Percentiles rank a stretch among this genome's conserved stretches.
Evolutionary conservation across 106 monocot genomes (phyloP).

Genomic region (Dioscorea zingiberensis): DNA sequence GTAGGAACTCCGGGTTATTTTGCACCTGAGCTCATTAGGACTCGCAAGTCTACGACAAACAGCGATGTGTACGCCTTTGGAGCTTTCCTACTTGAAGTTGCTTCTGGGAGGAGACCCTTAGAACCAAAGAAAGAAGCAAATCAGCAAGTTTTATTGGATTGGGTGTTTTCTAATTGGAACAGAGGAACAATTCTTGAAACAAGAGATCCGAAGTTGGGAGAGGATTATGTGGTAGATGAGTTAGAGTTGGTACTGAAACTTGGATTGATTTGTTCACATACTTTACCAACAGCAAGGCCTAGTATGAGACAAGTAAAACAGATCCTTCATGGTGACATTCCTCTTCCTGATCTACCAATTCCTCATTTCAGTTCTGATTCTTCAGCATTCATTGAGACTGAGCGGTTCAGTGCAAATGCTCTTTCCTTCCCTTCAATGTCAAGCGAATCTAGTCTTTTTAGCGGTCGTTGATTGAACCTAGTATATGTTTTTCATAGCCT

Average conservation of each 20-base stretch:
- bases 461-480: no score
- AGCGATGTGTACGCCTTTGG: conserved; percentile 23
- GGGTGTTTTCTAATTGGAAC: conserved; percentile 8
- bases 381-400: not conserved
- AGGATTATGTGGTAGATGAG: no score
- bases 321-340: not conserved
- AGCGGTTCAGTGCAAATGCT: not conserved
- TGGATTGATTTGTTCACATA: conserved; percentile 7
- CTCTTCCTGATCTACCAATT: not conserved
- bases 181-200: conserved; percentile 1
- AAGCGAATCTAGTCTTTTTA: not conserved
- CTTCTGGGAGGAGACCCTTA: conserved; percentile 18
- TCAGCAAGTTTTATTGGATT: conserved; percentile 3
- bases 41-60: conserved; percentile 4
- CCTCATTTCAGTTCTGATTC: not conserved
- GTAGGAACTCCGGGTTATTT: conserved; percentile 15
- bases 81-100: conserved; percentile 17
- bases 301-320: conserved; percentile 8
- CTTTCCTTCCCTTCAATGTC: conserved; percentile 2
- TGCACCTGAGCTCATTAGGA: conserved; percentile 14
- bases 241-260: conserved; percentile 10
- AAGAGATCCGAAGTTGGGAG: conserved; percentile 3
- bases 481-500: no score
- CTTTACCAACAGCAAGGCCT: not conserved
- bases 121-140: not conserved